Conservation (phyloP, 305 asterid species). For the Fraxinus ornus region DNA sequence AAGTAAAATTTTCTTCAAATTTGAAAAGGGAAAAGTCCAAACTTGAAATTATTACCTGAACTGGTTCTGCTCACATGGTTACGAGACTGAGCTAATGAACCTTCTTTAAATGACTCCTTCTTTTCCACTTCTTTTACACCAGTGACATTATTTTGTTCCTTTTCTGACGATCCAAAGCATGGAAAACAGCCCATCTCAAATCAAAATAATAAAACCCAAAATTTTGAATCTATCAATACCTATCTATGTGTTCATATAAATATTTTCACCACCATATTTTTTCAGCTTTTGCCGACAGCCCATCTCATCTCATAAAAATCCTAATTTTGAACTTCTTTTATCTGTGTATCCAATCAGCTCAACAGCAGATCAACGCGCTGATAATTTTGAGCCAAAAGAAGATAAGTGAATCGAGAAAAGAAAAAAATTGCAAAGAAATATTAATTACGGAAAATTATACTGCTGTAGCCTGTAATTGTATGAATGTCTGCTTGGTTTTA, state of each 20-base stretch:
- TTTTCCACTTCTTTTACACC: slow-evolving; percentile 40
- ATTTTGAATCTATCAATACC: slow-evolving; percentile 15
- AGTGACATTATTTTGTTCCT: slow-evolving; percentile 28
- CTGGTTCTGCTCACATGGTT: slow-evolving; percentile 37
- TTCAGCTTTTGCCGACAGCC: slow-evolving; percentile 29
- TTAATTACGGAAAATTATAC: background rate
- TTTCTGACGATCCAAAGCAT: slow-evolving; percentile 51
- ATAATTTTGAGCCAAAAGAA: slow-evolving; percentile 29
- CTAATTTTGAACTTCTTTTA: slow-evolving; percentile 23
- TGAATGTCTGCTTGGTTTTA: background rate
- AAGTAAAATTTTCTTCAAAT: slow-evolving; percentile 15
- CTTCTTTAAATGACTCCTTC: slow-evolving; percentile 44
- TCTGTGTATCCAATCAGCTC: slow-evolving; percentile 37
- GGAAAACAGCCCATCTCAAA: slow-evolving; percentile 53
- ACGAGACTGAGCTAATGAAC: slow-evolving; percentile 36
- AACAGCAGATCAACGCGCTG: slow-evolving; percentile 32
- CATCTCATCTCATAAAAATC: slow-evolving; percentile 36
- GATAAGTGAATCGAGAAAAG: slow-evolving; percentile 39
- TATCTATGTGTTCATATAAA: slow-evolving; percentile 9
- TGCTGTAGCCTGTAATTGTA: background rate
- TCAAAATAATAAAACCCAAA: slow-evolving; percentile 27
- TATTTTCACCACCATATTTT: slow-evolving; percentile 18
- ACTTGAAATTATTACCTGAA: slow-evolving; percentile 32
- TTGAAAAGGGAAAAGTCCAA: background rate
- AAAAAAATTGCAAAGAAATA: background rate